phyloP scores from a whole-genome alignment of 2,329 filamentous ascomycete species.

The Beauveria pseudobassiana region DNA sequence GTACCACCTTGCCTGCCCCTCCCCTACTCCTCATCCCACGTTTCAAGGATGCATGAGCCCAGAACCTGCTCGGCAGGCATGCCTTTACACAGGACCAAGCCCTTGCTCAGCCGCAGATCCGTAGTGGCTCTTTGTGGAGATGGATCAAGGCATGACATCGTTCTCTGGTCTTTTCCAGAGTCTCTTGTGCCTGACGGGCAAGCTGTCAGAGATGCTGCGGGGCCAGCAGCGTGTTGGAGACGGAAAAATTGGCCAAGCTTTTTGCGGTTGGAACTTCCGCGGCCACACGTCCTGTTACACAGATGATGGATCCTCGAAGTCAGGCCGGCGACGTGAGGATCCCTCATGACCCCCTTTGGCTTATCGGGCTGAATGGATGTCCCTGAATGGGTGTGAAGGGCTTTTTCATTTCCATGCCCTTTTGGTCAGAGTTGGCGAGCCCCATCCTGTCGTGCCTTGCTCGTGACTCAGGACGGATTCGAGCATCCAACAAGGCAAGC shows the following conservation, averaged over 20 bases:
- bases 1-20: not conserved
- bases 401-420: not conserved
- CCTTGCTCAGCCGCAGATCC: not conserved
- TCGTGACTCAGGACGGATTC: not conserved
- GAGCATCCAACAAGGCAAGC: not conserved
- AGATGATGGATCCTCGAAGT: not conserved
- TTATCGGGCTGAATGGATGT: not conserved
- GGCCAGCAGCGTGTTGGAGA: not conserved
- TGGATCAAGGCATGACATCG: not conserved
- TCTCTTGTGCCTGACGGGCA: not conserved
- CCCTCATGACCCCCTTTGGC: not conserved
- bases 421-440: not conserved
- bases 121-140: not conserved
- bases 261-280: not conserved
- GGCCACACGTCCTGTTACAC: not conserved
- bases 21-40: not conserved
- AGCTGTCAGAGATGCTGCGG: not conserved
- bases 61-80: not conserved
- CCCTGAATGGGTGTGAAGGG: not conserved
- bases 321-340: not conserved
- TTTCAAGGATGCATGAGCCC: not conserved
- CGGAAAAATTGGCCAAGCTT: not conserved
- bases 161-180: not conserved
- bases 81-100: not conserved
- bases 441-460: too few relatives aligned